Conservation (phyloP, 2,329 filamentous ascomycete species). For the Cercospora sesami region DNA sequence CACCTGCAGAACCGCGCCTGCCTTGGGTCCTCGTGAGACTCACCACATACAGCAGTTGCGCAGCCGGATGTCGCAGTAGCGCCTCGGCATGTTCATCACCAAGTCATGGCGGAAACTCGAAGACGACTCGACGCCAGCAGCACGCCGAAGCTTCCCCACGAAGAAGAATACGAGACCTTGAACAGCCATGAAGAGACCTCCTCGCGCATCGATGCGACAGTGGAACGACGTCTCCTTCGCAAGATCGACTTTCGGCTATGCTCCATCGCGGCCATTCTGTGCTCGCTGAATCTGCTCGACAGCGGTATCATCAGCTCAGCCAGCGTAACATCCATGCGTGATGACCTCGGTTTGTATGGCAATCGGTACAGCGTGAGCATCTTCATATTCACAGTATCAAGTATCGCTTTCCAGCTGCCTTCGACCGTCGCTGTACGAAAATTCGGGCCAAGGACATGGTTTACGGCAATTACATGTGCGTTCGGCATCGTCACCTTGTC, state of each 20-base stretch:
- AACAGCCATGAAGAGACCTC: neutral
- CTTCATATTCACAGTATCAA: constrained; percentile 70
- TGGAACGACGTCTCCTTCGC: constrained; percentile 53
- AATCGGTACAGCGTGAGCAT: constrained; percentile 69
- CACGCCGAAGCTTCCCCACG: neutral
- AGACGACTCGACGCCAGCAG: neutral
- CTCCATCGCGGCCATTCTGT: constrained; percentile 69
- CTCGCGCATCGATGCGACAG: neutral
- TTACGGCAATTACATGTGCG: constrained; percentile 58
- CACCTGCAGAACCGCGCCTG: neutral
- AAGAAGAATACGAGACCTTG: neutral
- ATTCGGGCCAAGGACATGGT: constrained; percentile 64
- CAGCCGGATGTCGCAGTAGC: neutral
- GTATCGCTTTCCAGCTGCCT: constrained; percentile 67
- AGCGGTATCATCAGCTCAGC: constrained; percentile 69
- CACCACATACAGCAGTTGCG: neutral
- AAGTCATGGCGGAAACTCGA: neutral
- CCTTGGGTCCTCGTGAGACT: neutral
- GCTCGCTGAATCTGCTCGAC: constrained; percentile 68
- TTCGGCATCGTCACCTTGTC: constrained; percentile 68
- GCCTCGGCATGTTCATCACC: neutral
- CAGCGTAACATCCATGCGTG: constrained; percentile 67
- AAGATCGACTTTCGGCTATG: constrained; percentile 69
- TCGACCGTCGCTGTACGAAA: constrained; percentile 66
- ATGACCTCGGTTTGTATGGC: constrained; percentile 63